Evolutionary conservation across 768 basidiomycete genomes (phyloP).

Genomic region (Boletus rufocinnamomeus): DNA sequence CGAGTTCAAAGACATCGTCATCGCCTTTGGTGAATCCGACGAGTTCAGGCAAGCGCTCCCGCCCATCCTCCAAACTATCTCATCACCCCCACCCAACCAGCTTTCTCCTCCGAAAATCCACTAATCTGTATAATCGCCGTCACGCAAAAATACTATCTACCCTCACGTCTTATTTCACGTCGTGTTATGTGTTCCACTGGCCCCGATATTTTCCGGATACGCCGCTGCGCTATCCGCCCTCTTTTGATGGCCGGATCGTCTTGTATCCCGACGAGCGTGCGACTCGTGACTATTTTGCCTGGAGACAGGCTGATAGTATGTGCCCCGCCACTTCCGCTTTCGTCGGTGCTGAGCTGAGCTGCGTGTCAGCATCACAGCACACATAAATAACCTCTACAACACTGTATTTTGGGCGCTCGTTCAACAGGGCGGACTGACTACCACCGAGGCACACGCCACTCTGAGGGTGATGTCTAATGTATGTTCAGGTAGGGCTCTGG

Average conservation of each 20-base stretch:
- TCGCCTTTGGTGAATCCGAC: conserved; percentile 96
- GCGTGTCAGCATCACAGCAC: conserved; percentile 55
- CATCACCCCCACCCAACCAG: conserved; percentile 41
- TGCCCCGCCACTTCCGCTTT: conserved; percentile 4
- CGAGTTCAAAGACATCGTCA: conserved; percentile 77
- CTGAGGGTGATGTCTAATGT: conserved; percentile 54
- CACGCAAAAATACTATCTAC: conserved; percentile 84
- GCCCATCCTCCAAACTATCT: neutral
- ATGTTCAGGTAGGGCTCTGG: neutral
- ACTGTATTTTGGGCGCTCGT: conserved; percentile 95
- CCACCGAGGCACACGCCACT: conserved; percentile 78
- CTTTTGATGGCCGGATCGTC: conserved; percentile 89
- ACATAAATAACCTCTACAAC: conserved; percentile 98
- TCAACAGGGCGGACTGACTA: conserved; percentile 74
- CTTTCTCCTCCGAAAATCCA: conserved; percentile 79
- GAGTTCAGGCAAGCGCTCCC: conserved; percentile 76
- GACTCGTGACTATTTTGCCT: conserved; percentile 90
- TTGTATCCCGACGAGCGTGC: conserved; percentile 74
- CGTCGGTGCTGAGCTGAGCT: conserved; percentile 16
- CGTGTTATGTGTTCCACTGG: conserved; percentile 90
- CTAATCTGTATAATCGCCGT: conserved; percentile 82
- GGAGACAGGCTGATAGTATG: conserved; percentile 96
- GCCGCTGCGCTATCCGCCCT: conserved; percentile 78
- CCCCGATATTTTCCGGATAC: conserved; percentile 70
- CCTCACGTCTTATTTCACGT: conserved; percentile 85